phyloP scores from a whole-genome alignment of 108 stramenopile genomes.

The Phaeodactylum tricornutum region DNA sequence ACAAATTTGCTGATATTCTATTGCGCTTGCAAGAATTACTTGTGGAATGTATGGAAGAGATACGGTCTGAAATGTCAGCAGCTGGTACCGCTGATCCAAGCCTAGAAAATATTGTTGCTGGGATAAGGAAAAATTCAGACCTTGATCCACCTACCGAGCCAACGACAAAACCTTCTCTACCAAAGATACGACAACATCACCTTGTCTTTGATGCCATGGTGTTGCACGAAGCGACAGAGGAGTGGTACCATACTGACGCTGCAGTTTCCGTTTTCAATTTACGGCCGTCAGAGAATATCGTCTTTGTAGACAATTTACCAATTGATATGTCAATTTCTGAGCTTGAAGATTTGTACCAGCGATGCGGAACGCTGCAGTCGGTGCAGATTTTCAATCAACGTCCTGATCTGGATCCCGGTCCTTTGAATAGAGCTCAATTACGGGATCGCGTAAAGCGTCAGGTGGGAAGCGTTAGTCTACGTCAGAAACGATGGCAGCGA shows the following conservation, averaged over 20 bases:
- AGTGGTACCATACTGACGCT: background rate
- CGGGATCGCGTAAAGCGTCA: slow-evolving; percentile 14
- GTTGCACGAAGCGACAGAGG: background rate
- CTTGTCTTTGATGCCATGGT: slow-evolving; percentile 4
- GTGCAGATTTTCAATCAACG: slow-evolving; percentile 60
- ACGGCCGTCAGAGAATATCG: slow-evolving; percentile 19
- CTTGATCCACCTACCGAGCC: background rate
- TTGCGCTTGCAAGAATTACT: background rate
- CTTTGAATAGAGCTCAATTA: slow-evolving; percentile 28
- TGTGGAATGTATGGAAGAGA: background rate
- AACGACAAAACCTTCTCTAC: background rate
- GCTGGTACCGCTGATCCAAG: background rate
- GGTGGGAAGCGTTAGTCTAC: slow-evolving; percentile 1
- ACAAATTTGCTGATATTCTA: background rate
- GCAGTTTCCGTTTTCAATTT: background rate
- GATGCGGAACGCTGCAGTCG: slow-evolving; percentile 56
- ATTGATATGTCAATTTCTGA: slow-evolving; percentile 56
- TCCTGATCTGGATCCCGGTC: slow-evolving; percentile 71
- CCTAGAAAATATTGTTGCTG: background rate
- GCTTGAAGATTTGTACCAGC: slow-evolving; percentile 45
- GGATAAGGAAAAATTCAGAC: background rate
- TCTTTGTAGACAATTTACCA: slow-evolving; percentile 75
- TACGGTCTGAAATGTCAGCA: background rate
- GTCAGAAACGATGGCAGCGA: slow-evolving; percentile 19
- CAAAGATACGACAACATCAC: background rate